Conservation (phyloP, 179 eudicot species). For the Carnegiea gigantea region DNA sequence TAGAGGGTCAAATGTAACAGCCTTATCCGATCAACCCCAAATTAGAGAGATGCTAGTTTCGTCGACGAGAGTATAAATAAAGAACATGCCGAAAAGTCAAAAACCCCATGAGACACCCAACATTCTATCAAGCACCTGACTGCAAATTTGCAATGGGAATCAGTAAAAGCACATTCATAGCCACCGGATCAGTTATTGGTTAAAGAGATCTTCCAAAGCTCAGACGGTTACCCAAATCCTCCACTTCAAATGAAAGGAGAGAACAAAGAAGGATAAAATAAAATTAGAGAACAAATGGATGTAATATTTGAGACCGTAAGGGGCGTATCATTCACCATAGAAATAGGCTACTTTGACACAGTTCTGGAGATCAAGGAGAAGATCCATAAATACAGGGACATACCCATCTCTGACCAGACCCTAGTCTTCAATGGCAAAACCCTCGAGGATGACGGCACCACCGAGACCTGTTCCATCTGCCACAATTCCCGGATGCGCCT, state of each 20-base stretch:
- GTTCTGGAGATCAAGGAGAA: constrained; percentile 66
- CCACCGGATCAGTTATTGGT: not conserved
- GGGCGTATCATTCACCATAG: constrained; percentile 48
- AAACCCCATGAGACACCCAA: no score
- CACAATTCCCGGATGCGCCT: constrained; percentile 44
- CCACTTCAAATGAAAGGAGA: not conserved
- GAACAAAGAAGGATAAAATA: no score
- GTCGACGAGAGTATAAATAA: no score
- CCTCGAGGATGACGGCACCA: constrained; percentile 48
- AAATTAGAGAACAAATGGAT: constrained; percentile 46
- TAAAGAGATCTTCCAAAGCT: not conserved
- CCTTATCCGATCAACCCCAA: no score
- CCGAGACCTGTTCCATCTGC: constrained; percentile 43
- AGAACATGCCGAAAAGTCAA: no score
- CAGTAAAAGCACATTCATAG: not conserved
- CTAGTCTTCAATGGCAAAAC: constrained; percentile 54
- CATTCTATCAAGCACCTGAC: no score
- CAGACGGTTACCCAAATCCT: not conserved
- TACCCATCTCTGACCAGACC: constrained; percentile 56
- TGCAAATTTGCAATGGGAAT: no score
- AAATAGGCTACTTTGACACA: constrained; percentile 69
- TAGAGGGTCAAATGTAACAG: no score
- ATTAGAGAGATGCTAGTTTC: no score
- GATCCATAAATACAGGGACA: constrained; percentile 46
- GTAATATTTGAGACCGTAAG: constrained; percentile 41